A percentile compares a stretch with the other conserved stretches of the same genome.
phyloP scores from a whole-genome alignment of 1,284 basidiomycete species.

The Puccinia coronata region DNA sequence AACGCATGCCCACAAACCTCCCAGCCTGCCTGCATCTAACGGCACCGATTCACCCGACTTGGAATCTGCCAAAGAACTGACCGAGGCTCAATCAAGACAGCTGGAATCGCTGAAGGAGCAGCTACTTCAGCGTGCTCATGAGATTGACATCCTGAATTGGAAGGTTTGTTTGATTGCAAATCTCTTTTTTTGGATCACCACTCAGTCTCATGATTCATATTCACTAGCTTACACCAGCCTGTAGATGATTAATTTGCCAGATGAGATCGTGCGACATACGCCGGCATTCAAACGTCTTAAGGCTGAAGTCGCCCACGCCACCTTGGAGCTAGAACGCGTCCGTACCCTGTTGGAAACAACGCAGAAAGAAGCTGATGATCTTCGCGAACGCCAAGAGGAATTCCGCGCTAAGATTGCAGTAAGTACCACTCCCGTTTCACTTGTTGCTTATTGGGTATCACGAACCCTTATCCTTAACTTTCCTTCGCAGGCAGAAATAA shows the following conservation, averaged over 20 bases:
- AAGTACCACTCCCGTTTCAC: slow-evolving; percentile 24
- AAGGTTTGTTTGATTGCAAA: slow-evolving; percentile 31
- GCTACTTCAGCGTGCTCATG: slow-evolving; percentile 47
- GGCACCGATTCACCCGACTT: slow-evolving; percentile 43
- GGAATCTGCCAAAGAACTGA: slow-evolving; percentile 40
- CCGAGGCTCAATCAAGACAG: slow-evolving; percentile 50
- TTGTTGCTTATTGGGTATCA: background rate
- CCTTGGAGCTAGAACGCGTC: slow-evolving; percentile 52
- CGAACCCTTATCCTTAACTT: background rate
- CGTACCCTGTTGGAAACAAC: slow-evolving; percentile 52
- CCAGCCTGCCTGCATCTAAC: slow-evolving; percentile 40
- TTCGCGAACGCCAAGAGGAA: slow-evolving; percentile 53
- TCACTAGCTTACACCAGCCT: background rate
- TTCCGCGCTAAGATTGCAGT: slow-evolving; percentile 52
- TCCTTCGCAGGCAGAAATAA: slow-evolving; percentile 34
- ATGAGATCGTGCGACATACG: slow-evolving; percentile 54
- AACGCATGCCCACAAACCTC: slow-evolving; percentile 27
- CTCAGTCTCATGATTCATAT: background rate
- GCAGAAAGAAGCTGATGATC: slow-evolving; percentile 52
- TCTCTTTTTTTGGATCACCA: background rate
- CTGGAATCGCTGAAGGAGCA: slow-evolving; percentile 50
- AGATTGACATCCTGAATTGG: slow-evolving; percentile 50
- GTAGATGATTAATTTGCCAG: slow-evolving; percentile 54
- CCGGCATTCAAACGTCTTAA: slow-evolving; percentile 53
- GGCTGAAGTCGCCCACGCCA: slow-evolving; percentile 52